Evolutionary conservation across 2,329 filamentous ascomycete species (phyloP), one percentile per base, ranked within the genome.

Genomic region (Penicillium expansum): DNA sequence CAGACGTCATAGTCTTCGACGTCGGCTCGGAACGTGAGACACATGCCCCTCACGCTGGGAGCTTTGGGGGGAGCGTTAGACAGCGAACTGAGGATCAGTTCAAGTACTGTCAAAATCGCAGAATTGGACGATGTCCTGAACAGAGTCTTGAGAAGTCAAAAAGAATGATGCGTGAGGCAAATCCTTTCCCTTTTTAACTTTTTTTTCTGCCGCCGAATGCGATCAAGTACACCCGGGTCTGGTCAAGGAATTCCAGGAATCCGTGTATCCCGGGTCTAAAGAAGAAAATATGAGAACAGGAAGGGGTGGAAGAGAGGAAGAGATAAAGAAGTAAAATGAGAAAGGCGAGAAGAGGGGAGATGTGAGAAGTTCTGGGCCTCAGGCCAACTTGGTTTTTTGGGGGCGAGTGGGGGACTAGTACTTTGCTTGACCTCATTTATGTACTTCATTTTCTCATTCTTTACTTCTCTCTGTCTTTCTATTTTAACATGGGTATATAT

Each of bases 1-100:
- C 66, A 70, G 71, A 73, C 71, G 71, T 73, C 71, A 74, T 74
- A 68, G 62, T 69, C 64, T 61, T 62, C 62, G 56, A 57, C 59
- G 16, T 20, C 49, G 59, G 49, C 51, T 58, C 57, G 43, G 56
- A 60, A 60, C 63, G 68, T 62, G 69, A 66, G 64, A 71, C 67
- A 59, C 71, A 73, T 73, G 63, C 71, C 70, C 69, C 68, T 71
- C 68, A 57, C 59, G 49, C 27, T 52, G 37, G 49, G 52, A 54
- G 32, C n/a, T 60, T 41, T 55, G 8, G 4, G 24, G 27, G 32
- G 32, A 54, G 41, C 33, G 42, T 51, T 37, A 35, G 48, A 44
- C 50, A 18, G 18, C 9, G 48, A 29, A 52, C 30, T 41, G 24
- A 48, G 16, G 22, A 39, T 43, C 48, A 54, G 45, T 44, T 48